phyloP scores from a whole-genome alignment of 1,284 basidiomycete species.

The Xerocomus amazonicus region DNA sequence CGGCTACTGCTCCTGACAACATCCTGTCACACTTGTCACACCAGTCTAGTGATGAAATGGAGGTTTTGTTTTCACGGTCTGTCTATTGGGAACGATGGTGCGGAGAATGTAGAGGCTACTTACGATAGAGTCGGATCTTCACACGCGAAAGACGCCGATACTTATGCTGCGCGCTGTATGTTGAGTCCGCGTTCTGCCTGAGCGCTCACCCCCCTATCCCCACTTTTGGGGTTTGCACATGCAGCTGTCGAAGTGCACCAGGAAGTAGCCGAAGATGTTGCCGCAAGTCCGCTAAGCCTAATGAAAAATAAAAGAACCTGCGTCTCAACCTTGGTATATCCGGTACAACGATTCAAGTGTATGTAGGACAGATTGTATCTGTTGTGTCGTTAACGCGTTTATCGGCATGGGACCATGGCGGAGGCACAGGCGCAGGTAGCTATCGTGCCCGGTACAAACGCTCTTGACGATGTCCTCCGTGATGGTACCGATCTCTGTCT shows the following conservation, averaged over 20 bases:
- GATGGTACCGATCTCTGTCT: not conserved
- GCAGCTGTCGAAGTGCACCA: slow-evolving; percentile 98
- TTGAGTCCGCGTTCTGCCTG: slow-evolving; percentile 13
- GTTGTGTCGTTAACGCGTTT: slow-evolving; percentile 3
- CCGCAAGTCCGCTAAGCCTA: slow-evolving; percentile 95
- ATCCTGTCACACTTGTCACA: slow-evolving; percentile 28
- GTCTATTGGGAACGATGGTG: slow-evolving; percentile 49
- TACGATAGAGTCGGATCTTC: slow-evolving; percentile 74
- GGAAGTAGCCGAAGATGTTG: slow-evolving; percentile 95
- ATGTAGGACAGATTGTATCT: slow-evolving; percentile 15
- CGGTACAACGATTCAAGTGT: slow-evolving; percentile 98
- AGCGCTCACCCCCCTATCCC: slow-evolving; percentile 13
- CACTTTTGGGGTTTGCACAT: not conserved
- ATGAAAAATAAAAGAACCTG: slow-evolving; percentile 95
- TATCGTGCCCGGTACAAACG: slow-evolving; percentile 50
- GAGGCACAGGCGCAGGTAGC: slow-evolving; percentile 94
- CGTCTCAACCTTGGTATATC: slow-evolving; percentile 96
- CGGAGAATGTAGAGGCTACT: slow-evolving; percentile 57
- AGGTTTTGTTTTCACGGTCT: slow-evolving; percentile 39
- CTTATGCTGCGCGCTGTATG: slow-evolving; percentile 76
- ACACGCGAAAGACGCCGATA: slow-evolving; percentile 61
- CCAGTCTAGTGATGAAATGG: slow-evolving; percentile 80
- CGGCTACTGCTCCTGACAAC: not conserved
- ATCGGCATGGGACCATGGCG: slow-evolving; percentile 90
- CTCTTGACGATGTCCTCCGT: not conserved